Conservation (phyloP, 2,329 filamentous ascomycete genomes). For the Talaromyces marneffei region DNA sequence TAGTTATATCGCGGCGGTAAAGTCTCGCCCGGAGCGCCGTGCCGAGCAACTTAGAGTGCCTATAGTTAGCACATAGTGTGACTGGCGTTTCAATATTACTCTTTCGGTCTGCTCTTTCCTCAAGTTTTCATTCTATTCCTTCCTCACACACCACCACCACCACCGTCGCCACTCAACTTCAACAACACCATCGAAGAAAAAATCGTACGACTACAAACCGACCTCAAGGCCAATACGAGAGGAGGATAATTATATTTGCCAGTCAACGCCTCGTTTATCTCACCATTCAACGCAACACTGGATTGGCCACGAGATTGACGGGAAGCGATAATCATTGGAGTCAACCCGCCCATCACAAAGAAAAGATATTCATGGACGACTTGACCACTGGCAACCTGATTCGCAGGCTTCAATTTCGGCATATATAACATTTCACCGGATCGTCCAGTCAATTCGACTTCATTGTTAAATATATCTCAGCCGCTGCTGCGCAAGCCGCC, state of each 20-base stretch:
- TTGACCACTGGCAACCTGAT: background rate
- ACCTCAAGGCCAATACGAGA: background rate
- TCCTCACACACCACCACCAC: background rate
- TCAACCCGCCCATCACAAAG: background rate
- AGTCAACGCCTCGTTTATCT: background rate
- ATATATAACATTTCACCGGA: background rate
- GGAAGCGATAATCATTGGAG: background rate
- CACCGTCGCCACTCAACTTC: background rate
- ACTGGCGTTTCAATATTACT: slow-evolving; percentile 3
- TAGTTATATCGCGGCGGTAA: background rate
- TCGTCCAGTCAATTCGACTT: background rate
- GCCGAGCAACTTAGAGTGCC: background rate
- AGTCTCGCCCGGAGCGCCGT: background rate
- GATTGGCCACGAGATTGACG: background rate
- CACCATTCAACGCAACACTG: background rate
- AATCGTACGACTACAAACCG: background rate
- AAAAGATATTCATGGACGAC: background rate
- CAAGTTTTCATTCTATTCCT: background rate
- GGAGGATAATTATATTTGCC: background rate
- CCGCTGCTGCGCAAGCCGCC: background rate
- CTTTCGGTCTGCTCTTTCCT: slow-evolving; percentile 5
- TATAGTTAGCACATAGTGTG: background rate
- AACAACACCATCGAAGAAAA: background rate
- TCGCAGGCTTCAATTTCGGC: background rate
- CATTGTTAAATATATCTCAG: background rate